These are phyloP conservation scores for Penicillium olsonii DNA, from an alignment of 2,329 filamentous ascomycete species.

Conservation along the genomic window DNA sequence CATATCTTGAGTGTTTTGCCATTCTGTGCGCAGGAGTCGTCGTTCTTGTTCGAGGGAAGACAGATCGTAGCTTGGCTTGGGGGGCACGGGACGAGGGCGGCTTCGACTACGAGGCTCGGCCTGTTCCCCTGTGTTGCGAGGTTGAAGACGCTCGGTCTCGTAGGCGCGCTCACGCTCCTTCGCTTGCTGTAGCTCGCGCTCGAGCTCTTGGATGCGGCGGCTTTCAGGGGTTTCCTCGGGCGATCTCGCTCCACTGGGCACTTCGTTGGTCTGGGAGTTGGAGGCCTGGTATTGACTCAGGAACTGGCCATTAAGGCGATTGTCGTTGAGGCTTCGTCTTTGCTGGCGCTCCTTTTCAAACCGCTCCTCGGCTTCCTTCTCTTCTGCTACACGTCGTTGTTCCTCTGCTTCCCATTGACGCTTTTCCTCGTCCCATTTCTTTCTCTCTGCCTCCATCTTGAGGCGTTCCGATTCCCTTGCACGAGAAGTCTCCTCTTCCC, in stretches of 20 bases:
- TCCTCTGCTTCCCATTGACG: conserved; percentile 75
- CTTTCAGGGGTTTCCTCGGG: conserved; percentile 57
- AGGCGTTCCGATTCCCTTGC: conserved; percentile 54
- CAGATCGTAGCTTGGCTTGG: conserved; percentile 52
- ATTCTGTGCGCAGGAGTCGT: conserved; percentile 59
- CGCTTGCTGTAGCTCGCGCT: conserved; percentile 69
- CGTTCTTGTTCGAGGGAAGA: conserved; percentile 64
- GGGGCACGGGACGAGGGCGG: conserved; percentile 34
- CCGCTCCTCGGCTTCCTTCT: conserved; percentile 69
- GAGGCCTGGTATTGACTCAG: conserved; percentile 84
- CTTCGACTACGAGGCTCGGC: conserved; percentile 28
- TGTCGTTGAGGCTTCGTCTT: conserved; percentile 62
- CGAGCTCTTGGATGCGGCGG: conserved; percentile 75
- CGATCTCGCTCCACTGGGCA: conserved; percentile 30
- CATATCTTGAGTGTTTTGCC: conserved; percentile 47
- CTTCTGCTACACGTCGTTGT: conserved; percentile 69
- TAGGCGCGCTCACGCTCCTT: conserved; percentile 68
- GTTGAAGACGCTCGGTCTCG: conserved; percentile 56
- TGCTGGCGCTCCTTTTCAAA: conserved; percentile 67
- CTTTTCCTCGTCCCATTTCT: conserved; percentile 55
- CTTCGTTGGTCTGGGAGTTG: conserved; percentile 60
- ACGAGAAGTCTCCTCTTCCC: conserved; percentile 49
- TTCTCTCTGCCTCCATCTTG: conserved; percentile 50
- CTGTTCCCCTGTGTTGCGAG: conserved; percentile 24
- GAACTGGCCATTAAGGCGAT: conserved; percentile 76